Conservation (phyloP, 495 filamentous ascomycete species). For the Jackrogersella multiformis region DNA sequence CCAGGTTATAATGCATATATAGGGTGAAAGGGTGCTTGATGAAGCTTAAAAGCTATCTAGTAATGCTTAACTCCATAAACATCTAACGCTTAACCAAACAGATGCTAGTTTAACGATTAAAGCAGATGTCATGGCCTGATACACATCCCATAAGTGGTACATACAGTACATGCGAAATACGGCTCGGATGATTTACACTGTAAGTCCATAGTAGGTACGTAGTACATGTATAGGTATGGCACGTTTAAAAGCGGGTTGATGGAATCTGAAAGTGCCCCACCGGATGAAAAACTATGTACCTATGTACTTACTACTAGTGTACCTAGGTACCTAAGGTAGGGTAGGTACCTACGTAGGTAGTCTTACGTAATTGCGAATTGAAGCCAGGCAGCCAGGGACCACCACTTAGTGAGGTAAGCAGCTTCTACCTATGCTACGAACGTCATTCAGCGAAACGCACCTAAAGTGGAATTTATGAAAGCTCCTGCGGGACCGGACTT, state of each 20-base stretch:
- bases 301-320: too few relatives aligned
- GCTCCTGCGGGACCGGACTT: slow-evolving; percentile 29
- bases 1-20: too few relatives aligned
- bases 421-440: neutral
- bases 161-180: neutral
- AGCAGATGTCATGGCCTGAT: slow-evolving; percentile 1
- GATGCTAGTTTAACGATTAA: neutral
- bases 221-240: too few relatives aligned
- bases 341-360: too few relatives aligned
- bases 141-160: neutral
- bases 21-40: too few relatives aligned
- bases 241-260: slow-evolving; percentile 26
- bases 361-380: too few relatives aligned
- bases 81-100: slow-evolving; percentile 3
- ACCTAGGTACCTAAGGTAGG: neutral
- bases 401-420: neutral
- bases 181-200: slow-evolving; percentile 5
- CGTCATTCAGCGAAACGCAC: too few relatives aligned
- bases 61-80: neutral
- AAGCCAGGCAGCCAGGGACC: too few relatives aligned
- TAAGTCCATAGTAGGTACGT: too few relatives aligned
- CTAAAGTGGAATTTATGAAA: slow-evolving; percentile 21
- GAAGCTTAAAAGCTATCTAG: too few relatives aligned
- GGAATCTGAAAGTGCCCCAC: slow-evolving; percentile 26
- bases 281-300: slow-evolving; percentile 20